These are phyloP conservation scores for Fusarium concolor DNA, from an alignment of 2,329 filamentous ascomycete genomes.

Conservation along the genomic window DNA sequence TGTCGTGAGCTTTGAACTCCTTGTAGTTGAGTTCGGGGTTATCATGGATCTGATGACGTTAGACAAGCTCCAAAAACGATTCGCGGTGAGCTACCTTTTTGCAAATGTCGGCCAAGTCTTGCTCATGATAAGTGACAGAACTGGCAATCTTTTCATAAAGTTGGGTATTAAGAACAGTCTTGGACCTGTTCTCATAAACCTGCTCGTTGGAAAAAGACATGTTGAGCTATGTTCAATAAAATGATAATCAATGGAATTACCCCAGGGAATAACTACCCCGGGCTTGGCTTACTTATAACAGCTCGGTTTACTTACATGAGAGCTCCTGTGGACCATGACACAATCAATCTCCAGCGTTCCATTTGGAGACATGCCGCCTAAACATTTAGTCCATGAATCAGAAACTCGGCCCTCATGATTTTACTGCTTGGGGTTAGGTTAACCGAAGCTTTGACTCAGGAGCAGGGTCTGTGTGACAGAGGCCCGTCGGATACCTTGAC, in stretches of 20 bases:
- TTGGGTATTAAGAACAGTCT: not conserved
- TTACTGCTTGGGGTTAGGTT: not conserved
- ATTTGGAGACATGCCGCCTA: not conserved
- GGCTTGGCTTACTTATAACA: not conserved
- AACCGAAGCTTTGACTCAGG: not conserved
- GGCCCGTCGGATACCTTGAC: not conserved
- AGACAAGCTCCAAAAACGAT: not conserved
- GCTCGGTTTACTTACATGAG: too few species aligned
- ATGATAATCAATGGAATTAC: not conserved
- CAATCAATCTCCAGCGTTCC: not conserved
- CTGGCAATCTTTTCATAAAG: constrained; percentile 26
- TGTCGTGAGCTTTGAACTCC: constrained; percentile 27
- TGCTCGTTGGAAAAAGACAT: constrained; percentile 1
- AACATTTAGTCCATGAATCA: not conserved
- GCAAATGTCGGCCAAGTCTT: constrained; percentile 29
- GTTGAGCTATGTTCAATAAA: not conserved
- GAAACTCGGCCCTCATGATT: not conserved
- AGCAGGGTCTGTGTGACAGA: constrained; percentile 7
- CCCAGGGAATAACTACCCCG: not conserved
- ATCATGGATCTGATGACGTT: constrained; percentile 12
- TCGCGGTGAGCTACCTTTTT: constrained; percentile 9
- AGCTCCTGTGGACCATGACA: constrained; percentile 4
- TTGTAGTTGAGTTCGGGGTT: constrained; percentile 30
- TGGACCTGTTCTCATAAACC: constrained; percentile 20
- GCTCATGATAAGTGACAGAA: constrained; percentile 23